A percentile compares a stretch with the other conserved stretches of the same genome.
Evolutionary conservation across 1,284 basidiomycete species (phyloP).

Genomic region (Cutaneotrichosporon sp.): DNA sequence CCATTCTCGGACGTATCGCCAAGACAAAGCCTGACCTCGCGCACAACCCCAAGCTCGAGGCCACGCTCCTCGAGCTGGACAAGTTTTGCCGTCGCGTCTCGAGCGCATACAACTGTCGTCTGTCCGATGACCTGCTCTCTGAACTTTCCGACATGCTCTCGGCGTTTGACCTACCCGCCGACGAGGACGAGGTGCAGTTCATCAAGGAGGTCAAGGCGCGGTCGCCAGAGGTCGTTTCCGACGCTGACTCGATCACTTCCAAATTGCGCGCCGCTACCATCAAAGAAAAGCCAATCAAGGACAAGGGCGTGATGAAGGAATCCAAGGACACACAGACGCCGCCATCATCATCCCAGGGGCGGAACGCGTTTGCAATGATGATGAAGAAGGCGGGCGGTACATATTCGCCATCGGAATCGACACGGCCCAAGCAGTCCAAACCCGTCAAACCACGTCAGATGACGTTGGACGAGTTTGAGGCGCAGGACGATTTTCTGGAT

Average conservation of each 20-base stretch:
- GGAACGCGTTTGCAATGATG: slow-evolving; percentile 45
- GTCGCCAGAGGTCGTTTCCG: neutral
- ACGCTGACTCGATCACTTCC: neutral
- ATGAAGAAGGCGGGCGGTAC: slow-evolving; percentile 37
- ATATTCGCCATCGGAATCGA: slow-evolving; percentile 6
- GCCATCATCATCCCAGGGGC: slow-evolving; percentile 8
- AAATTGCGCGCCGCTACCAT: neutral
- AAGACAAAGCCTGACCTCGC: slow-evolving; percentile 29
- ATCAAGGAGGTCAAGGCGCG: slow-evolving; percentile 14
- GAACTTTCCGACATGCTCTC: slow-evolving; percentile 45
- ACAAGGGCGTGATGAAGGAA: too few relatives aligned
- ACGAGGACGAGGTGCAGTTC: slow-evolving; percentile 44
- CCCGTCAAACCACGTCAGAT: slow-evolving; percentile 15
- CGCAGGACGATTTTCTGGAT: slow-evolving; percentile 30
- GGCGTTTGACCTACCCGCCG: slow-evolving; percentile 35
- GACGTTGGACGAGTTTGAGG: slow-evolving; percentile 31
- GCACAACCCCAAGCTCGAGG: slow-evolving; percentile 24
- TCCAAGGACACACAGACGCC: slow-evolving; percentile 5
- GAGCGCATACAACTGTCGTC: slow-evolving; percentile 39
- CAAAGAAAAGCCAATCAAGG: neutral
- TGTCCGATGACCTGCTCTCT: slow-evolving; percentile 44
- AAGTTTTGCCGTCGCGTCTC: slow-evolving; percentile 42
- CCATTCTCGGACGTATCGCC: slow-evolving; percentile 58
- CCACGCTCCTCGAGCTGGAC: slow-evolving; percentile 39
- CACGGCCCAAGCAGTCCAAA: neutral